Percentiles rank a stretch among this genome's conserved stretches.
Evolutionary conservation across 208 protist species (phyloP).

Genomic region (Leishmania arabica): DNA sequence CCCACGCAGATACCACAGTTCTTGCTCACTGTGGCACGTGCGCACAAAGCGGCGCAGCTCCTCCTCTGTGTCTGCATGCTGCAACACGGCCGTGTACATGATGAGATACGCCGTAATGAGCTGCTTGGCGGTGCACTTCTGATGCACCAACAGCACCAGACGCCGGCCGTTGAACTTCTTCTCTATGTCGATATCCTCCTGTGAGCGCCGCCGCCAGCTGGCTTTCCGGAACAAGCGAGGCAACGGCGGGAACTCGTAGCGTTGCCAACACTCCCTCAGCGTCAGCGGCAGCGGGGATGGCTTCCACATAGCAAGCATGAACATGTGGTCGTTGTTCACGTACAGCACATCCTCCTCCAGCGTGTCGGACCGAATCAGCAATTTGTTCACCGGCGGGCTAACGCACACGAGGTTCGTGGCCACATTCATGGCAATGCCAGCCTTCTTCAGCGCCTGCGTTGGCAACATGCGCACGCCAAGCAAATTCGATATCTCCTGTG

Average conservation of each 20-base stretch:
- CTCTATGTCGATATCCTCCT: constrained; percentile 16
- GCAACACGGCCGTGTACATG: constrained; percentile 65
- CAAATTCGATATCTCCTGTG: constrained; percentile 54
- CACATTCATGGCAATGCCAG: constrained; percentile 27
- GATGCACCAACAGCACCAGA: constrained; percentile 67
- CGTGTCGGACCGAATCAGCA: constrained; percentile 51
- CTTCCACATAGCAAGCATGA: constrained; percentile 79
- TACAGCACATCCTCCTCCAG: constrained; percentile 76
- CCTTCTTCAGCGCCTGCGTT: constrained; percentile 27
- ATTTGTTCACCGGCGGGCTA: constrained; percentile 60
- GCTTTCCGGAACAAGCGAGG: constrained; percentile 25
- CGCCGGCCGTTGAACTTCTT: constrained; percentile 35
- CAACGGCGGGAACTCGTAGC: constrained; percentile 43
- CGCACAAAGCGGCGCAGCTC: constrained; percentile 62
- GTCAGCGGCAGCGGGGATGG: constrained; percentile 40
- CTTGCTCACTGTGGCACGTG: constrained; percentile 51
- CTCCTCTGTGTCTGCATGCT: constrained; percentile 42
- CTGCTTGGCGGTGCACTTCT: constrained; percentile 60
- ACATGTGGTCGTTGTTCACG: constrained; percentile 53
- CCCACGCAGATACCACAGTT: constrained; percentile 29
- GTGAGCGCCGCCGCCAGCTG: constrained; percentile 14
- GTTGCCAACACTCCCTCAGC: constrained; percentile 48
- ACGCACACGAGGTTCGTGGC: constrained; percentile 57
- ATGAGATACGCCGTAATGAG: constrained; percentile 75
- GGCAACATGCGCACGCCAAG: constrained; percentile 63